A percentile compares a stretch with the other conserved stretches of the same genome.
phyloP scores from a whole-genome alignment of 2,329 filamentous ascomycete species.

The Thielaviopsis musarum region DNA sequence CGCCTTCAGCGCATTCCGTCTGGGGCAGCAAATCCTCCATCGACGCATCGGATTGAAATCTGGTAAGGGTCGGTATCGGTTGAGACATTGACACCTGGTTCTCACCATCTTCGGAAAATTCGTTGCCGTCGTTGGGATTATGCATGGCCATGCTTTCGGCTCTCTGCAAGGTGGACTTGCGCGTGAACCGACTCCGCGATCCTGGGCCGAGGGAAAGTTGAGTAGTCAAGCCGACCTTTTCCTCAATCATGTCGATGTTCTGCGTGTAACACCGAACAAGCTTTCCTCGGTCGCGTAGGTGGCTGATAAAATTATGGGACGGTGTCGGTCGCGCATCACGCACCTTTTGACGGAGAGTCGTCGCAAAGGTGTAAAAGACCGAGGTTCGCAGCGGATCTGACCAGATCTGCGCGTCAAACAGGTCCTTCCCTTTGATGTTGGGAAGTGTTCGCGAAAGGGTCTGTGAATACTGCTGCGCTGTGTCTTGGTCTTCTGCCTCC shows the following conservation, averaged over 20 bases:
- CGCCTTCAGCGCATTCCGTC: not conserved
- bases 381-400: constrained; percentile 49
- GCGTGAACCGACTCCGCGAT: constrained; percentile 41
- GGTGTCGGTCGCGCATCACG: constrained; percentile 44
- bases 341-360: constrained; percentile 47
- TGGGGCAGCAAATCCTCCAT: not conserved
- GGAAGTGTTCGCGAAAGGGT: constrained; percentile 22
- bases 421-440: constrained; percentile 51
- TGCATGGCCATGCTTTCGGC: constrained; percentile 10
- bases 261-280: constrained; percentile 59
- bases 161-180: constrained; percentile 17
- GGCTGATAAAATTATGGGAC: constrained; percentile 52
- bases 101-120: not conserved
- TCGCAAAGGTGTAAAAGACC: constrained; percentile 57
- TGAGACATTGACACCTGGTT: constrained; percentile 1
- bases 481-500: constrained; percentile 25
- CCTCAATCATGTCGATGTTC: constrained; percentile 59
- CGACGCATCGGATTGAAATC: constrained; percentile 2
- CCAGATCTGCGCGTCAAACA: constrained; percentile 58
- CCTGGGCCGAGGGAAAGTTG: constrained; percentile 45
- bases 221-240: constrained; percentile 50
- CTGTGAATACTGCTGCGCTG: constrained; percentile 24
- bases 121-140: not conserved
- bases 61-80: not conserved
- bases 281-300: constrained; percentile 48